Evolutionary conservation across 306 rosid species (phyloP).

Genomic region (Myrica gale): DNA sequence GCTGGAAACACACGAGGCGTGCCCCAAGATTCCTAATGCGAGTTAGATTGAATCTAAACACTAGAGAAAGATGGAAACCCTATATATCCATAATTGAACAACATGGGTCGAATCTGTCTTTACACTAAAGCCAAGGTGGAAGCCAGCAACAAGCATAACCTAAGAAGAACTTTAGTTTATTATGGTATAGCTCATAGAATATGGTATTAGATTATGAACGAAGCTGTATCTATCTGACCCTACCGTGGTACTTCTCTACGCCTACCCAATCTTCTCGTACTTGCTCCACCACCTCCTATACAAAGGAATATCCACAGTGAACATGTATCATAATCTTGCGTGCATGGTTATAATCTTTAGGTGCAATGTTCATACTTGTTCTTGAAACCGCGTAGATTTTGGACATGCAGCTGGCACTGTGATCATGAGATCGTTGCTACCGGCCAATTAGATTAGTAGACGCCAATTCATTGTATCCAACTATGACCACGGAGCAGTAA

Average conservation of each 20-base stretch:
- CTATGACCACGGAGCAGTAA: neutral
- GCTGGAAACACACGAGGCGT: conserved; percentile 49
- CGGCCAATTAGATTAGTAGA: conserved; percentile 11
- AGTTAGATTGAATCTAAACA: conserved; percentile 28
- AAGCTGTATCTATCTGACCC: conserved; percentile 18
- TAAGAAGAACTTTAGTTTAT: conserved; percentile 14
- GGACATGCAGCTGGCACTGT: conserved; percentile 29
- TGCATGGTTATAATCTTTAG: conserved; percentile 28
- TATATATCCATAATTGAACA: conserved; percentile 47
- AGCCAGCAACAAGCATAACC: conserved; percentile 7
- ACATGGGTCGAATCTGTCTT: conserved; percentile 71
- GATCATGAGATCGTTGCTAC: conserved; percentile 24
- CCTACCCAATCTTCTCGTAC: conserved; percentile 18
- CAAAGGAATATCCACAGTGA: neutral
- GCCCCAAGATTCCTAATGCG: conserved; percentile 46
- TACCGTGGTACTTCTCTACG: conserved; percentile 28
- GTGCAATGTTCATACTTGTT: conserved; percentile 14
- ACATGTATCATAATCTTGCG: neutral
- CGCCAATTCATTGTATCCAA: conserved; percentile 24
- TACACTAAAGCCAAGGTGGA: conserved; percentile 65
- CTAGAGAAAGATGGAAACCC: neutral
- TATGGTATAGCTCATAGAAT: conserved; percentile 15
- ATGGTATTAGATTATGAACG: conserved; percentile 26
- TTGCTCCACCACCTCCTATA: conserved; percentile 13
- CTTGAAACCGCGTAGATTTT: conserved; percentile 15